Evolutionary conservation across 1,139 yeast genomes (phyloP), one percentile per base, ranked within the genome.

Genomic region (Trichomonascaceae sp.): DNA sequence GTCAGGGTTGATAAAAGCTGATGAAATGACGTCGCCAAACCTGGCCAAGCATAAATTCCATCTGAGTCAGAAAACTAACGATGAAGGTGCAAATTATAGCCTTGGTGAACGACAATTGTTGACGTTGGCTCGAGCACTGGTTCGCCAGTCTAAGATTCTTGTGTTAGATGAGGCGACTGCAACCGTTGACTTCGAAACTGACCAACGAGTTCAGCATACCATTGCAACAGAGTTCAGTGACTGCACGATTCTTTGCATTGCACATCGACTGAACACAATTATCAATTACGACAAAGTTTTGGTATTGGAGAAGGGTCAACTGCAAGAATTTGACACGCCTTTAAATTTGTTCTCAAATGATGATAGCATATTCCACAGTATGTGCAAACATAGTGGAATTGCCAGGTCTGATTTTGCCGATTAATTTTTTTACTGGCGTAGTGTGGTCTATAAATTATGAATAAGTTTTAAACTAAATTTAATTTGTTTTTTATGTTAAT

Each of bases 151-250:
- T 5, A 81, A 78, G 64, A 81, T 87, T 55, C 72, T 87, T 60
- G 82, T 87, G 57, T 70, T 87, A 57, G 95, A 87, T 66, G 95
- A 87, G 68, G 95, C 95, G n/a, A 87, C 95, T 0, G 85, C 95
- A 0, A 82, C 87, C 9, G 93, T 87, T 45, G 95, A 87, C 66
- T 84, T 83, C 64, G 87, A 82, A 60, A 85, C 95, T 0, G 95
- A 87, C 68, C 74, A 79, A 41, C 79, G 78, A 66, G 83, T 87
- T 61, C 95, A 86, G 69, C 63, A 71, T 9, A 83, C 88, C 24
- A 84, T 86, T 58, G 73, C 75, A 8, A 71, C 70, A 13, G 90
- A 85, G 65, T 86, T 87, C 64, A 64, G 72, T 8, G 69, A 80
- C 50, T 83, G 91, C 66, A 86, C 95, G 0, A 82, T 85, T 53